Evolutionary conservation across 2,329 filamentous ascomycete genomes (phyloP), one percentile per base, ranked within the genome.

Genomic region (Diaporthe longicolla): DNA sequence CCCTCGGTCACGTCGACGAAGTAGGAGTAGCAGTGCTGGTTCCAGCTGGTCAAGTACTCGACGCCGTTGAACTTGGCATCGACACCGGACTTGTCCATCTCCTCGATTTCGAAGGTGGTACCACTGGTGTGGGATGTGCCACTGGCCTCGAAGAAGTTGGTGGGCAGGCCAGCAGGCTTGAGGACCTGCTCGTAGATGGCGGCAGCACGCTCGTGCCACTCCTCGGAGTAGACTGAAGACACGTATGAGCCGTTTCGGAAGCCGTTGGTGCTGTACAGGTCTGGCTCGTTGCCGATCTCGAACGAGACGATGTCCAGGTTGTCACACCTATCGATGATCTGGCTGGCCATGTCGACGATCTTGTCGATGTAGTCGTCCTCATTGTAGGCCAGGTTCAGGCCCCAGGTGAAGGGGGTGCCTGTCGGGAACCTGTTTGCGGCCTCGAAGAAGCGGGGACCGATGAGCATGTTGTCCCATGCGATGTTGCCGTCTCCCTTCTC

Each of bases 1-100:
- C 78, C 78, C 63, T 66, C 15, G 8, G 86, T 85, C 6, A 88
- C 85, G 43, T 83, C 85, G 74, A 88, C 84, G 78, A 86, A 88
- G 77, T 88, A 88, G 77, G 85, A 87, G 80, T 88, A 89, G 78
- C 88, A 85, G 78, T 89, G 87, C 79, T 88, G 86, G 76, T 88
- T 88, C 86, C 86, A 88, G 37, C 80, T 81, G 21, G 71, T n/a
- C 32, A 75, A 58, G 35, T 75, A 75, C 58, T 83, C 40, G 3
- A 63, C 70, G 52, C 74, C 78, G 73, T 86, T 78, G 75, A 82
- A 84, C 24, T 71, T 61, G 32, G 76, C 45, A 58, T 81, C 80
- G 73, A 88, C 84, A 45, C 84, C 84, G 11, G 69, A 61, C 45
- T 35, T 40, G 71, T 82, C 80, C 55, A 88, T 79, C 73, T 85